A percentile compares a stretch with the other conserved stretches of the same genome.
Evolutionary conservation across 805 yeast species (phyloP).

Genomic region (Nakazawaea siamensis): DNA sequence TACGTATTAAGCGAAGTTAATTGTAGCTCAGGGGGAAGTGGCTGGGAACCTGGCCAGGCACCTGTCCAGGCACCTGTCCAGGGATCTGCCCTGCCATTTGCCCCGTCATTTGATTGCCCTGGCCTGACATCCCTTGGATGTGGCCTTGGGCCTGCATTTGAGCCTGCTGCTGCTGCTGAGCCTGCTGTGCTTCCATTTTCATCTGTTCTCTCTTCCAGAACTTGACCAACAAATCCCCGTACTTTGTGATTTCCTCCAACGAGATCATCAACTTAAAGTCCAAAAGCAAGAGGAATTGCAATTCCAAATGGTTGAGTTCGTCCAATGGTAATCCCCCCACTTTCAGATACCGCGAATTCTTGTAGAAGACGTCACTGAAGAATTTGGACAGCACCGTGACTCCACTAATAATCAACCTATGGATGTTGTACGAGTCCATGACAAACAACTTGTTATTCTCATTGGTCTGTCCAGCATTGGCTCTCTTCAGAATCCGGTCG

Average conservation of each 20-base stretch:
- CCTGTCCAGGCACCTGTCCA: no score
- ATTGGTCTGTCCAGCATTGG: slow-evolving; percentile 39
- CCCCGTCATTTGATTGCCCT: no score
- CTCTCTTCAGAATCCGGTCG: slow-evolving; percentile 85
- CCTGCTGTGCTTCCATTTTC: slow-evolving; percentile 18
- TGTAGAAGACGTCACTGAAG: slow-evolving; percentile 89
- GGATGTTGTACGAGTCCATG: slow-evolving; percentile 94
- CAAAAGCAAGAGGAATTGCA: slow-evolving; percentile 75
- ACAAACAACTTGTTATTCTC: slow-evolving; percentile 63
- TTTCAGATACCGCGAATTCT: slow-evolving; percentile 88
- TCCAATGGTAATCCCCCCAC: slow-evolving; percentile 93
- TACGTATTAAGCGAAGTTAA: not conserved
- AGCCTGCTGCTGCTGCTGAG: slow-evolving; percentile 12
- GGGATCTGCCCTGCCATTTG: no score
- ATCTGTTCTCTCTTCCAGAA: slow-evolving; percentile 74
- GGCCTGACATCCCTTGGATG: no score
- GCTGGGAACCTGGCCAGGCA: no score
- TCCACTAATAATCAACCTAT: slow-evolving; percentile 87
- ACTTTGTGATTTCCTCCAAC: slow-evolving; percentile 83
- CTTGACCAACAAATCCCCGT: slow-evolving; percentile 77
- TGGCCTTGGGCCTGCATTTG: no score
- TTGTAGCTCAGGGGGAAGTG: no score
- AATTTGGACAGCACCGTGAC: slow-evolving; percentile 94
- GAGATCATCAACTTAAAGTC: slow-evolving; percentile 86
- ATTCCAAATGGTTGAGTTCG: slow-evolving; percentile 85